phyloP scores from a whole-genome alignment of 2,329 filamentous ascomycete species.

The Fonsecaea pedrosoi region DNA sequence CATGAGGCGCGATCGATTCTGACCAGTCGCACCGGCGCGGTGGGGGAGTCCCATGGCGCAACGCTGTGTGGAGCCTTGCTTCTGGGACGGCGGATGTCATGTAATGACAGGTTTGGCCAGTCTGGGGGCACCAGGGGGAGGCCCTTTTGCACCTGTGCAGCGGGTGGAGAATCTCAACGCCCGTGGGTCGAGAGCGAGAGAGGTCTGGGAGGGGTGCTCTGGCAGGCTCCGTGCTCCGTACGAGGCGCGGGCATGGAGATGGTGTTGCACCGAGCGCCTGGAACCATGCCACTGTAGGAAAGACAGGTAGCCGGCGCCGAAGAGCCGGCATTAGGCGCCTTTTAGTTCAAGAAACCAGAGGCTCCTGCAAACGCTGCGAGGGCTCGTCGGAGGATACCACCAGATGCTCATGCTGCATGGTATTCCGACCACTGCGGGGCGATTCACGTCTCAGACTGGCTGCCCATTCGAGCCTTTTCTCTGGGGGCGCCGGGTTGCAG shows the following conservation, averaged over 20 bases:
- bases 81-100: constrained; percentile 14
- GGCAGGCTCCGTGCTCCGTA: neutral
- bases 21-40: constrained; percentile 27
- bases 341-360: constrained; percentile 5
- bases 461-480: neutral
- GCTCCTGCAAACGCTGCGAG: neutral
- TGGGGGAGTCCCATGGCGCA: constrained; percentile 34
- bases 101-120: constrained; percentile 10
- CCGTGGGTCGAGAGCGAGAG: neutral
- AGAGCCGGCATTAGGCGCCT: constrained; percentile 22
- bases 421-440: neutral
- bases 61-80: constrained; percentile 5
- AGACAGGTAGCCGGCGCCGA: constrained; percentile 20
- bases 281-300: constrained; percentile 27
- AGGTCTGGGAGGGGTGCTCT: neutral
- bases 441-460: neutral
- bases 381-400: neutral
- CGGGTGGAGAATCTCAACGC: constrained; percentile 14
- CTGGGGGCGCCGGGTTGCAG: neutral
- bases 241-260: constrained; percentile 24
- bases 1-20: constrained; percentile 28
- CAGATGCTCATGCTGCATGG: constrained; percentile 9
- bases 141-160: neutral
- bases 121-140: neutral
- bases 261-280: constrained; percentile 35